A percentile compares a stretch with the other conserved stretches of the same genome.
These are phyloP conservation scores for Saccharomyces hybrid DNA, from an alignment of 1,139 yeast genomes.

Conservation along the genomic window DNA sequence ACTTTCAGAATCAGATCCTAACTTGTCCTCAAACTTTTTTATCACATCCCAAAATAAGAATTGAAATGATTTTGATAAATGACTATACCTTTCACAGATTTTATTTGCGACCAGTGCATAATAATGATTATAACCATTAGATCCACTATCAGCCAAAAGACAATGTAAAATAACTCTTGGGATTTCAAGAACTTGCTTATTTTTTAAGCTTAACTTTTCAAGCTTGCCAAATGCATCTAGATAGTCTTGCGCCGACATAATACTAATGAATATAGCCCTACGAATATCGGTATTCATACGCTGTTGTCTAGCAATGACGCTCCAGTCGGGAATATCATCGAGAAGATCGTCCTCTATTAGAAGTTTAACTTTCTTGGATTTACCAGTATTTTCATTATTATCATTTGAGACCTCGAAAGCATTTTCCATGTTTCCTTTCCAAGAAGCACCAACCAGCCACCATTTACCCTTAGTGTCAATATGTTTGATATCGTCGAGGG, in stretches of 20 bases:
- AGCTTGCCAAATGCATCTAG: conserved; percentile 78
- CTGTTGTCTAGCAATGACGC: conserved; percentile 74
- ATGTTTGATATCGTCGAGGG: conserved; percentile 71
- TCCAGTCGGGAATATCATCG: conserved; percentile 77
- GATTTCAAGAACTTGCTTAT: conserved; percentile 80
- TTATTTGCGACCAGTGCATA: conserved; percentile 76
- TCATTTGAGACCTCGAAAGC: conserved; percentile 27
- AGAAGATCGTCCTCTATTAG: conserved; percentile 40
- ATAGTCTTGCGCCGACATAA: conserved; percentile 92
- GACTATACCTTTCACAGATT: conserved; percentile 55
- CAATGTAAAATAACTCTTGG: conserved; percentile 83
- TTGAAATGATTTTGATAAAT: conserved; percentile 75
- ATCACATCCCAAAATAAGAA: conserved; percentile 84
- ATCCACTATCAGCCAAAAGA: conserved; percentile 55
- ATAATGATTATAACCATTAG: conserved; percentile 75
- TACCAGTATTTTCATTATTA: conserved; percentile 9
- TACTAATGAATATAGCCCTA: conserved; percentile 84
- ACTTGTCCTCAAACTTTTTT: conserved; percentile 59
- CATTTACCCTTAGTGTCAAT: conserved; percentile 82
- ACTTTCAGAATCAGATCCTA: conserved; percentile 37
- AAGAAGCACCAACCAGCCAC: conserved; percentile 98
- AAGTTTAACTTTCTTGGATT: conserved; percentile 29
- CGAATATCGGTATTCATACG: conserved; percentile 94
- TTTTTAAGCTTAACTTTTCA: conserved; percentile 70
- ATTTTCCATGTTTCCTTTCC: conserved; percentile 55